These are phyloP conservation scores for Chenopodium album DNA, from an alignment of 148 eudicot species.

Conservation along the genomic window DNA sequence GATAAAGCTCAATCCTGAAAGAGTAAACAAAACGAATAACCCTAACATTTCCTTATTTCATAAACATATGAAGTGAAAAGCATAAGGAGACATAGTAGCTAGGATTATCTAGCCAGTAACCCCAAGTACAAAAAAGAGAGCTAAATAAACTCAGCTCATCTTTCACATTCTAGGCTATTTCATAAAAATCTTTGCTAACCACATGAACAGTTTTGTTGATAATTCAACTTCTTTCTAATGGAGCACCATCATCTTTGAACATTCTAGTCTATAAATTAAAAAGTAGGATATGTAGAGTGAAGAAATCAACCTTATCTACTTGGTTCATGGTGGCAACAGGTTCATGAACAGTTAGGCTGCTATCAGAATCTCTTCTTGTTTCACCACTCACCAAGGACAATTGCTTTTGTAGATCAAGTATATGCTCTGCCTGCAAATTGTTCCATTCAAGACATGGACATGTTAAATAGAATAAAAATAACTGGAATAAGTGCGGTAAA, in stretches of 20 bases:
- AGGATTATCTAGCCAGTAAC: neutral
- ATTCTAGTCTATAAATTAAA: neutral
- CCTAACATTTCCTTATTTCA: neutral
- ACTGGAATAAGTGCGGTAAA: neutral
- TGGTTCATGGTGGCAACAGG: conserved; percentile 58
- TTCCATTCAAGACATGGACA: neutral
- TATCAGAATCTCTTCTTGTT: conserved; percentile 51
- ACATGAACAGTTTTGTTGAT: neutral
- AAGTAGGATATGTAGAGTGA: neutral
- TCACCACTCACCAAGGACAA: conserved; percentile 68
- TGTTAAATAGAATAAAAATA: neutral
- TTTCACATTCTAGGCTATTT: neutral
- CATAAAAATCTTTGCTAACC: neutral
- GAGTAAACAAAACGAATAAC: no score
- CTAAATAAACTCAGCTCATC: neutral
- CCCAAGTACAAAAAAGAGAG: neutral
- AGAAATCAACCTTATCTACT: conserved; percentile 63
- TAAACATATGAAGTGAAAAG: neutral
- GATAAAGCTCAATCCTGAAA: neutral
- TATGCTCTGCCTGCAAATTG: conserved; percentile 72
- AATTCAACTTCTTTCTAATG: neutral
- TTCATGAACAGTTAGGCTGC: conserved; percentile 51
- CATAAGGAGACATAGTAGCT: neutral
- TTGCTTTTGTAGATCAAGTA: conserved; percentile 94
- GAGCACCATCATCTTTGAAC: neutral